Evolutionary conservation across 1,284 basidiomycete species (phyloP).

Genomic region (Lignosus rhinocerotis): DNA sequence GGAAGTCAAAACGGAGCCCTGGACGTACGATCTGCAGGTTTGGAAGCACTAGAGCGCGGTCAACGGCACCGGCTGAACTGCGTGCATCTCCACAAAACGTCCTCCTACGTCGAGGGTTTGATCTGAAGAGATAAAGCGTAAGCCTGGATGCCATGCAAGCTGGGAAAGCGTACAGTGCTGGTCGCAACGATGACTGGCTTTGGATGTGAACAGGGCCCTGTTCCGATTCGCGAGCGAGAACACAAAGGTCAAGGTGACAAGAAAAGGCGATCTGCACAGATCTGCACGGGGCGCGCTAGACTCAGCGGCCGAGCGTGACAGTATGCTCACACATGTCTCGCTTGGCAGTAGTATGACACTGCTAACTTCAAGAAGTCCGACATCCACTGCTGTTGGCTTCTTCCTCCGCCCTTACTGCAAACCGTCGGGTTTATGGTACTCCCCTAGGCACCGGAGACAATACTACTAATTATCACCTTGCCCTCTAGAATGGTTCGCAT

Average conservation of each 20-base stretch:
- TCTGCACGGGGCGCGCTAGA: neutral
- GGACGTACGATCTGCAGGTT: neutral
- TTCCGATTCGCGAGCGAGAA: neutral
- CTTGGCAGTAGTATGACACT: neutral
- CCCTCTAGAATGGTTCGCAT: neutral
- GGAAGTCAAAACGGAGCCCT: neutral
- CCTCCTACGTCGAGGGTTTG: neutral
- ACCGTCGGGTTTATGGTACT: neutral
- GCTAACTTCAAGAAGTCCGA: neutral
- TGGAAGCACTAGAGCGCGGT: neutral
- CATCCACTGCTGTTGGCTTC: neutral
- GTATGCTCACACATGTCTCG: neutral
- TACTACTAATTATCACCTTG: neutral
- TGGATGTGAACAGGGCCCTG: neutral
- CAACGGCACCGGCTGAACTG: neutral
- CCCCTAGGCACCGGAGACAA: neutral
- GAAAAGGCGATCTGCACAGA: slow-evolving; percentile 1
- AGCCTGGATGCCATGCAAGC: neutral
- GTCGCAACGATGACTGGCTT: neutral
- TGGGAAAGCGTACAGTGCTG: neutral
- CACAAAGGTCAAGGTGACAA: neutral
- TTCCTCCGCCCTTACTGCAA: neutral
- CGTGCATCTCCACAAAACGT: neutral
- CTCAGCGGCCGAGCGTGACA: too few species aligned
- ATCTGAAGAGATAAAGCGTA: neutral